Evolutionary conservation across 345 rosid genomes (phyloP).

Genomic region (Eucalyptus dawsonii): DNA sequence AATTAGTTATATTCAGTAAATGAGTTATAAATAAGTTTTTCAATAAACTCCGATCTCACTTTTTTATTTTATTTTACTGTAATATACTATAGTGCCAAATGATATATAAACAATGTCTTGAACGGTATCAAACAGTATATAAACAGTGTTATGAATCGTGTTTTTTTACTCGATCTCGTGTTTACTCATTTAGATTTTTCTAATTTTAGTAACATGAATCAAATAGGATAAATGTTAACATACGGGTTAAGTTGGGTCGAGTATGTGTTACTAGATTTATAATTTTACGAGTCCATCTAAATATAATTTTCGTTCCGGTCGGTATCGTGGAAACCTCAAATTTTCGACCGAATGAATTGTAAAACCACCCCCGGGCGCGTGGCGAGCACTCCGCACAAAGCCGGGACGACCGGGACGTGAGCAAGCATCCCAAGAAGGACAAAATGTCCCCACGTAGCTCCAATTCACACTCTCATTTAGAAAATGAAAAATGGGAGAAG

Average conservation of each 20-base stretch:
- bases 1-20: too few species aligned
- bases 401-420: neutral
- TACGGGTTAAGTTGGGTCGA: fast-evolving
- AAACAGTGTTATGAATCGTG: fast-evolving
- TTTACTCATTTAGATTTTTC: too few species aligned
- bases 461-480: neutral
- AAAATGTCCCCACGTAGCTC: neutral
- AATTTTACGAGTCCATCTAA: fast-evolving
- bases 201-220: too few species aligned
- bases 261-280: fast-evolving
- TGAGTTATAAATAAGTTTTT: fast-evolving
- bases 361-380: neutral
- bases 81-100: fast-evolving
- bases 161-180: fast-evolving
- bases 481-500: too few species aligned
- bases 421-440: neutral
- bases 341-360: neutral
- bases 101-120: fast-evolving
- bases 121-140: fast-evolving
- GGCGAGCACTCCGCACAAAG: neutral
- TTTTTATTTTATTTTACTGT: fast-evolving
- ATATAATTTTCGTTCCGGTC: too few species aligned
- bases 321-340: neutral
- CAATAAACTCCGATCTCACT: fast-evolving
- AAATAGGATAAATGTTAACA: too few species aligned